Conservation (phyloP, 306 rosid genomes). For the Fragaria ananassa region DNA sequence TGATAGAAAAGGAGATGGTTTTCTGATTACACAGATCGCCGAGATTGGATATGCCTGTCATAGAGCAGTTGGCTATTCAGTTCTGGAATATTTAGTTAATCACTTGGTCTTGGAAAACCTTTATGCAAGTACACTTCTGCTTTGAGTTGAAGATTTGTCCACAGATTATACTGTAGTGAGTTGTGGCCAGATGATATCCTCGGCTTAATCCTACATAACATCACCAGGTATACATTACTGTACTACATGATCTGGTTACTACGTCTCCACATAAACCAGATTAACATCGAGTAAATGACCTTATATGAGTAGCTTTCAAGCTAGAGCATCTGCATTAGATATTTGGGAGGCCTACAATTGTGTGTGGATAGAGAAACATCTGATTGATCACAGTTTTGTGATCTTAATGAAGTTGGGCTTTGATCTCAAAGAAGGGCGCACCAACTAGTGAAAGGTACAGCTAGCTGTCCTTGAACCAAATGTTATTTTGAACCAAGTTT, state of each 20-base stretch:
- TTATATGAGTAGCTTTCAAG: not conserved
- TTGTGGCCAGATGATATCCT: not conserved
- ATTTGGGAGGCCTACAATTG: not conserved
- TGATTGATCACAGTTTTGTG: not conserved
- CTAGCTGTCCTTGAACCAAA: not conserved
- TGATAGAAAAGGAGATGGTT: not conserved
- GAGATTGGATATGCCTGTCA: not conserved
- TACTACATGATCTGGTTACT: not conserved
- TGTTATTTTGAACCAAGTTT: not conserved
- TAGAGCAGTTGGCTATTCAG: not conserved
- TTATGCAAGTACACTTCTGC: not conserved
- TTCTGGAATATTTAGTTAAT: not conserved
- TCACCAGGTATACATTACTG: not conserved
- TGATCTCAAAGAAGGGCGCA: not conserved
- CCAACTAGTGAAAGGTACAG: not conserved
- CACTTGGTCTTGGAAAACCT: not conserved
- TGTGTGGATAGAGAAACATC: not conserved
- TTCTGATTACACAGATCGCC: not conserved
- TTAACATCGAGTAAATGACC: not conserved
- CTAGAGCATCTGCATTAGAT: constrained; percentile 1
- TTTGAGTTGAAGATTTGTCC: not conserved
- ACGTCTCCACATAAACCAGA: not conserved
- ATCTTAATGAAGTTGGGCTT: not conserved
- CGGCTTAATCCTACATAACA: not conserved
- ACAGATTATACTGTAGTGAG: not conserved